Base-by-base conservation (phyloP, 352 stramenopile genomes). In the Phytophthora sansomeana region DNA sequence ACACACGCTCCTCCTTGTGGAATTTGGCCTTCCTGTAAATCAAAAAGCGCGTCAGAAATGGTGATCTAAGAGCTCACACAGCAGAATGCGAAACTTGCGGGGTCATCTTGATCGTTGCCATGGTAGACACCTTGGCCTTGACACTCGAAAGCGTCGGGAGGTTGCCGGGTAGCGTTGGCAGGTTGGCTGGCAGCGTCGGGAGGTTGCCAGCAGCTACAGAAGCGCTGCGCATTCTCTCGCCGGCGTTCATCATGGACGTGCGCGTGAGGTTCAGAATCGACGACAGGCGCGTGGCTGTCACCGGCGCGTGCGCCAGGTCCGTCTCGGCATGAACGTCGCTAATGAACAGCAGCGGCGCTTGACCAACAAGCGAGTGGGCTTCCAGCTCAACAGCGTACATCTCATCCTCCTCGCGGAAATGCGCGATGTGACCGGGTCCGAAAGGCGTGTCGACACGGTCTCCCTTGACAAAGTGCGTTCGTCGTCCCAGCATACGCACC, bases 261-360 rank as follows among this genome's bases (percentile, higher is more conserved):
- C 81, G 70, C 47, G 83, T 92, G 46, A 90, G 75, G 54, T 77
- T 90, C 50, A 92, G 74, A 61, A 92, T 88, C 43, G 83, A 90
- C 14, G 83, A 90, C n/a, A 92, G 58, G 16, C 83, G 81, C n/a
- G 71, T 81, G 36, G 55, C 64, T 7, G 53, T 35, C 24, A 58
- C 43, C 8, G 70, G 66, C 16, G 63, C 78, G 26, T 80, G 63
- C 21, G 61, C 59, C 50, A 81, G 67, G 32, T 57, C 63, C n/a
- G 70, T 84, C 58, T 84, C 77, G 17, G 81, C 81, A 36, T 83
- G 46, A 29, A 53, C 21, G 55, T 85, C 77, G 51, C 58, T 78
- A 32, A 90, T 79, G 50, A 80, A 90, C 14, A 90, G 56, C 61
- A 74, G 54, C 2, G 78, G 71, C 28, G 59, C 48, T 46, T 75